Conservation (phyloP, 2,329 filamentous ascomycete species). For the Aspergillus jensenii region DNA sequence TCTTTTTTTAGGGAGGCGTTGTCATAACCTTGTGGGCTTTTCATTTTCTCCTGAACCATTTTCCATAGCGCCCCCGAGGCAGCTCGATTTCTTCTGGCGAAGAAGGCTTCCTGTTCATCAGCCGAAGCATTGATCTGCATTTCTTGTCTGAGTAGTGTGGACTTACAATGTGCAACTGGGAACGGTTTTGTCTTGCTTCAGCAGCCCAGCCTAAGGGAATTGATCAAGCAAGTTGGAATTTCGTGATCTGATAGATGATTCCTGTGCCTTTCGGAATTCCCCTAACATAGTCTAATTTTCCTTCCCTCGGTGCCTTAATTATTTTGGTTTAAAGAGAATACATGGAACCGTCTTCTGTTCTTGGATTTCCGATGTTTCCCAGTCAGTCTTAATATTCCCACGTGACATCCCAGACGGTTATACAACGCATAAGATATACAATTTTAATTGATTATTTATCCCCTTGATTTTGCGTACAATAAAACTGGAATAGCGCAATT, state of each 20-base stretch:
- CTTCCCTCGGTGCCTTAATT: constrained; percentile 21
- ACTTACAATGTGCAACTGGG: constrained; percentile 15
- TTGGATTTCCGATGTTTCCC: constrained; percentile 7
- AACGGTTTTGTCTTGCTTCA: constrained; percentile 26
- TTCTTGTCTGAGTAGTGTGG: constrained; percentile 16
- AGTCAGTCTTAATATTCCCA: background rate
- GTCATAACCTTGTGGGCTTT: constrained; percentile 42
- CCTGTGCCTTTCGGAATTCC: constrained; percentile 23
- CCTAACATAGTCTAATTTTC: constrained; percentile 23
- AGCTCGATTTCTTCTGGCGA: constrained; percentile 4
- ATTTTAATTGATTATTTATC: background rate
- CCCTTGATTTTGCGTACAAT: background rate
- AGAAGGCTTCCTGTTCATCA: background rate
- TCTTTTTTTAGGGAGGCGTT: constrained; percentile 46
- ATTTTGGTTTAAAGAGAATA: constrained; percentile 36
- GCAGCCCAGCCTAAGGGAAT: constrained; percentile 22
- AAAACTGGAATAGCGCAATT: background rate
- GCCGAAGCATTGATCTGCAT: constrained; percentile 17
- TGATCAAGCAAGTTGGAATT: constrained; percentile 22
- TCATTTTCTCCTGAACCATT: constrained; percentile 28
- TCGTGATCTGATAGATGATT: constrained; percentile 32
- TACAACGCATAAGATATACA: background rate
- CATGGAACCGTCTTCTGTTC: constrained; percentile 27
- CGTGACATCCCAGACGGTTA: background rate
- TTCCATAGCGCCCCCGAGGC: constrained; percentile 17